Evolutionary conservation across 495 filamentous ascomycete species (phyloP).

Genomic region (Aspergillus leporis): DNA sequence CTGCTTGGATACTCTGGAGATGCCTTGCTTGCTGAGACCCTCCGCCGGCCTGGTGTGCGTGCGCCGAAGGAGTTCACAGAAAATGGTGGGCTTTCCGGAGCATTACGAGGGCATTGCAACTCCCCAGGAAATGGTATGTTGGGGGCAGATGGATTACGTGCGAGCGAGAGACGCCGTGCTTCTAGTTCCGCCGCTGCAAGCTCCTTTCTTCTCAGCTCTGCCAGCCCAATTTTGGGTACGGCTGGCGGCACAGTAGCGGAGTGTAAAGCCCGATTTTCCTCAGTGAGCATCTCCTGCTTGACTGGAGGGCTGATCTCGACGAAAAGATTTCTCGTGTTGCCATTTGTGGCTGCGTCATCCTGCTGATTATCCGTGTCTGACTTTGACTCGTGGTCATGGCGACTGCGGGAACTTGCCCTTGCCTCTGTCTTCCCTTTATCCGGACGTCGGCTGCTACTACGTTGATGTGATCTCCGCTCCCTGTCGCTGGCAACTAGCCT

Average conservation of each 20-base stretch:
- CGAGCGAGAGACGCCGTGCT: constrained; percentile 79
- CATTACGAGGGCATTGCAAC: constrained; percentile 35
- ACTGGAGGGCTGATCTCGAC: constrained; percentile 15
- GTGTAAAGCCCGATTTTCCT: constrained; percentile 23
- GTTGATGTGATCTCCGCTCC: constrained; percentile 61
- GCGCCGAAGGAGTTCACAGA: constrained; percentile 44
- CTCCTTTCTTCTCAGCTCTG: constrained; percentile 62
- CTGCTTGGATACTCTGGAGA: constrained; percentile 49
- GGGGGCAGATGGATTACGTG: constrained; percentile 73
- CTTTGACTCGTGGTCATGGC: constrained; percentile 35
- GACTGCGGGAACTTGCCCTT: constrained; percentile 51
- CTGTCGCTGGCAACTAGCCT: constrained; percentile 59
- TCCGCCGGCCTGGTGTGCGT: constrained; percentile 38
- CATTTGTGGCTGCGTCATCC: constrained; percentile 7
- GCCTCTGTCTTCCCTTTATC: constrained; percentile 47
- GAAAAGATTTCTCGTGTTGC: not conserved
- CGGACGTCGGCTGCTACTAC: constrained; percentile 49
- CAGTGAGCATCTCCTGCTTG: constrained; percentile 23
- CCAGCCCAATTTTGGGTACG: constrained; percentile 29
- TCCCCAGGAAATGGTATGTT: constrained; percentile 79
- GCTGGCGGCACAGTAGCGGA: constrained; percentile 30
- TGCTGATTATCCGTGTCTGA: constrained; percentile 15
- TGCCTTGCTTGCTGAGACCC: constrained; percentile 39
- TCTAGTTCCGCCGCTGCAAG: constrained; percentile 83
- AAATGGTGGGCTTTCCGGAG: constrained; percentile 36